phyloP scores from a whole-genome alignment of 345 rosid species.

The Clausena lansium region DNA sequence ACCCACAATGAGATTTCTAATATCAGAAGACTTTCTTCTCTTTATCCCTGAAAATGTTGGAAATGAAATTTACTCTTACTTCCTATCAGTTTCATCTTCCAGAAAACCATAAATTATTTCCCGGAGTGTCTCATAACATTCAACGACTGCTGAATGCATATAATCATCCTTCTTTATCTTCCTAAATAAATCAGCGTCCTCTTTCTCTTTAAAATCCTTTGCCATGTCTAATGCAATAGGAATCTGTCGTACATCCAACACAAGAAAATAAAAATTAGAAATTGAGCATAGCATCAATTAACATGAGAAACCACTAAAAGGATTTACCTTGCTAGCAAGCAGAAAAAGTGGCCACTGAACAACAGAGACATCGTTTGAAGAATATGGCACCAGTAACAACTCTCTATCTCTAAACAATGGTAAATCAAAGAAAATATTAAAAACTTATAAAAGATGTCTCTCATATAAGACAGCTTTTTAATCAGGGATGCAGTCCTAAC shows the following conservation, averaged over 20 bases:
- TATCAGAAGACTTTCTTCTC: not conserved
- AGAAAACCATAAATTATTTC: constrained; percentile 59
- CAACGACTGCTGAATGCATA: constrained; percentile 76
- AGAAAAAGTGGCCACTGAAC: constrained; percentile 97
- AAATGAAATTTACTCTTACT: constrained; percentile 42
- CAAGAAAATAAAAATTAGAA: constrained; percentile 18
- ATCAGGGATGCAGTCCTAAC: constrained; percentile 39
- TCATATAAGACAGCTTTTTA: constrained; percentile 13
- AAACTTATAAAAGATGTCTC: constrained; percentile 12
- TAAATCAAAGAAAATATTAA: constrained; percentile 20
- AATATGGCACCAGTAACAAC: constrained; percentile 85
- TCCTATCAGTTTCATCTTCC: constrained; percentile 61
- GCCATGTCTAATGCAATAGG: constrained; percentile 99
- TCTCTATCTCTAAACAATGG: constrained; percentile 64
- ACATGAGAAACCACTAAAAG: constrained; percentile 14
- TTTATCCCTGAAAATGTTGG: not conserved
- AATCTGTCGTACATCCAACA: constrained; percentile 52
- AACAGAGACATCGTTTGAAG: constrained; percentile 63
- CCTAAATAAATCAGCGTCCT: constrained; percentile 68
- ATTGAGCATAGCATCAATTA: constrained; percentile 13
- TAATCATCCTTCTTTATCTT: constrained; percentile 66
- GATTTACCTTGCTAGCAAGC: constrained; percentile 92
- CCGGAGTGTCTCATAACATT: constrained; percentile 75
- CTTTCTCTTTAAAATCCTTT: constrained; percentile 81
- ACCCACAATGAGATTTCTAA: constrained; percentile 9